Base-by-base conservation (phyloP, 78 protist species). In the Chrysochromulina parva region DNA sequence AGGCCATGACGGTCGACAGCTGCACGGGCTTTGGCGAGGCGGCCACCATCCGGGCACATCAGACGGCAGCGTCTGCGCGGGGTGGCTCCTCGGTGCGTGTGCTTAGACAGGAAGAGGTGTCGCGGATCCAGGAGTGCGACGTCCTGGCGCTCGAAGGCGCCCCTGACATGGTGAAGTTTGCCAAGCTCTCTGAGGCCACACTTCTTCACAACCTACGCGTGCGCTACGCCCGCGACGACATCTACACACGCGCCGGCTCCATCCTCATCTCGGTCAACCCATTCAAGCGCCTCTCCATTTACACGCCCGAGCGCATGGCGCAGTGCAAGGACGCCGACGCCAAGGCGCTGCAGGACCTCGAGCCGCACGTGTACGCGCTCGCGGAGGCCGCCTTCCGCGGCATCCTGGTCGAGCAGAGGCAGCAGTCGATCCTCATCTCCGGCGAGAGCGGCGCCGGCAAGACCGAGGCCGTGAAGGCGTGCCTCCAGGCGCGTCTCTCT, bases 361-460 rank as follows among this genome's bases (percentile, higher is more conserved):
- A 92, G 58, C 98, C 98, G 50, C 96, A 95, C 93, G 93, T 93
- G 85, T 96, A 76, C 88, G 74, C 90, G 24, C 91, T 96, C 47
- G 93, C 96, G 52, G 93, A 93, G 14, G 90, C 93, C 50, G 94
- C 96, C 17, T 95, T 88, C 88, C 26, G 19, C 19, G 50, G 50
- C 58, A 78, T 94, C 26, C 6, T 20, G 69, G 24, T 3, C 69
- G 69, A 6, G 3, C 69, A 22, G 28, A 5, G 28, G 28, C 7
- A 13, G 10, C 92, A 93, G 78, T 89, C 91, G 59, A 92, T 95
- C 10, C 91, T 97, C 76, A 96, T 95, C 80, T 93, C 96, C 9
- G 98, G 98, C 48, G 98, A 97, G 91, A 92, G 96, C 7, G 98
- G 98, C 47, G 96, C 98, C 5, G 98, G 98, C 26, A 97, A 97